Evolutionary conservation across 225 moss, liverwort and hornwort species (phyloP), one percentile per base, ranked within the genome.

Genomic region (Physcomitrellopsis africana): DNA sequence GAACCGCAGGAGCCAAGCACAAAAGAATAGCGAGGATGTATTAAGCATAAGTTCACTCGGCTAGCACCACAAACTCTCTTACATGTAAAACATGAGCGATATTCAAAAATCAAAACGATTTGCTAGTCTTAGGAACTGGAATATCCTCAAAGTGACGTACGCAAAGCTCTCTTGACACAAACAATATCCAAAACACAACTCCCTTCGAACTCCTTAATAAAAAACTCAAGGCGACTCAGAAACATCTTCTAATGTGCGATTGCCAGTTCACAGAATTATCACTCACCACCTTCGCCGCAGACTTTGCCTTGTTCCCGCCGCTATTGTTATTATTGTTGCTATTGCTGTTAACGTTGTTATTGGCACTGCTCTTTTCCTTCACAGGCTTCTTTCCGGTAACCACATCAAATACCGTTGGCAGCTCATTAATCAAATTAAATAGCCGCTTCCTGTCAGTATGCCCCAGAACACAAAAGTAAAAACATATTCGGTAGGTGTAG

Each of bases 301-400:
- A 67, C 59, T 82, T 82, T 7, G 82, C 19, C 73, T 82, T 82
- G 56, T 55, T 69, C 10, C 73, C 78, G 19, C 75, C 76, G 37
- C 67, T 78, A 67, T 57, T 77, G 47, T 53, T 80, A 8, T 74
- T 79, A 32, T 32, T 72, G 51, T 53, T 80, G 14, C 68, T 79
- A 32, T 32, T 72, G 51, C 62, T 73, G 19, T 51, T 67, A 56
- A 19, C 55, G 27, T 27, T 75, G 46, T 43, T 80, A 68, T 74
- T 82, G 10, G 20, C 27, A 60, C 54, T 11, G 26, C 77, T 29
- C 43, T 77, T 82, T 54, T 82, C 81, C 68, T 82, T 82, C 68
- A 77, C 69, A 17, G 73, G 81, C 77, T 82, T 82, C 72, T 77
- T 82, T 10, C 82, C 82, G 20, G 73, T 82, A 56, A 82, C 82